Base-by-base conservation (phyloP, 164 flowering plant genomes). In the Vitis labrusca region DNA sequence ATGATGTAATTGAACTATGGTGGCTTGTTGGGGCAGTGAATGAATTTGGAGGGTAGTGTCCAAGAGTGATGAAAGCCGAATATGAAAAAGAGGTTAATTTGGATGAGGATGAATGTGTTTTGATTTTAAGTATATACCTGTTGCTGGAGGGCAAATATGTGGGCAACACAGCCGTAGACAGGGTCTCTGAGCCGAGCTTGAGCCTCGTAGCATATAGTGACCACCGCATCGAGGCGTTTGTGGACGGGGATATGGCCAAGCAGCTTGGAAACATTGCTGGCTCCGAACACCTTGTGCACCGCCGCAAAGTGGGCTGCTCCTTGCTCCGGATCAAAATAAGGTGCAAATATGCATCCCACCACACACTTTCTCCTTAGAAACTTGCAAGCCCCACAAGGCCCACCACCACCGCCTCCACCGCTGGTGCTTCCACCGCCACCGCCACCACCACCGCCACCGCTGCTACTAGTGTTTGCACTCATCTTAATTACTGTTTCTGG, bases 331-430 rank as follows among this genome's bases (percentile, higher is more conserved):
- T 92, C 95, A 62, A 94, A 94, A 67, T 94, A 94, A 0, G 97
- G 97, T 9, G 98, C 98, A 59, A 94, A 94, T 37, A 92, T 86
- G 62, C 98, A 94, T 13, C 93, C 97, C 2, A 78, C 74, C 60
- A 92, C 92, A 54, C 98, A 94, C 78, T 92, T 94, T 68, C 98
- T 77, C 74, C 98, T 75, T 75, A 94, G 57, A 63, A 94, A 94
- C 81, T 94, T 94, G 86, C 98, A 94, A 50, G 98, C 98, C 27
- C 97, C 98, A 54, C 98, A 94, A 1, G 98, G 98, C 17, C 98
- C 98, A 0, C 84, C 81, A 4, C 89, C 85, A 1, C 88, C 63
- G 1, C 85, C 63, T 12, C 84, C 59, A 8, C 82, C 56, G 10
- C 80, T 29, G 3, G 83, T 69, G 0, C 85, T 58, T 9, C 83